These are phyloP conservation scores for Sugiyamaella japonica DNA, from an alignment of 1,139 yeast genomes.

Conservation along the genomic window DNA sequence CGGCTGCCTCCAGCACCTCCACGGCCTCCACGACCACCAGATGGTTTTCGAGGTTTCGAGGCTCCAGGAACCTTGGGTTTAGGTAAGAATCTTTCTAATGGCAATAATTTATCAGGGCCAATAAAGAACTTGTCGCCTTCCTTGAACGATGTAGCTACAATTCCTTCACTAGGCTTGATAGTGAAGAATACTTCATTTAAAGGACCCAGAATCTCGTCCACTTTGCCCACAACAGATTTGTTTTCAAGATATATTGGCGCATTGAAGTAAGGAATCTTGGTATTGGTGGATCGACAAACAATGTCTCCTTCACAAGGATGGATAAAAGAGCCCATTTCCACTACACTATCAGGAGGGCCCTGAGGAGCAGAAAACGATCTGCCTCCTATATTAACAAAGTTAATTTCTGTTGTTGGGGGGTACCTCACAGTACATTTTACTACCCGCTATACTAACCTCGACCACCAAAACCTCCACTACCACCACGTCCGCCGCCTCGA, in stretches of 20 bases:
- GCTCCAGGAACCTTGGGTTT: slow-evolving; percentile 82
- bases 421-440: not conserved
- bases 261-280: slow-evolving; percentile 95
- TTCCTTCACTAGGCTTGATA: slow-evolving; percentile 93
- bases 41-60: slow-evolving; percentile 66
- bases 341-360: slow-evolving; percentile 90
- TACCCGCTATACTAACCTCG: slow-evolving; percentile 42
- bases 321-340: slow-evolving; percentile 91
- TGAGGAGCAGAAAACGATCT: slow-evolving; percentile 50
- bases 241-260: slow-evolving; percentile 97
- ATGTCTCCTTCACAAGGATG: slow-evolving; percentile 97
- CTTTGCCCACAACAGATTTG: slow-evolving; percentile 91
- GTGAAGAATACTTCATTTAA: slow-evolving; percentile 96
- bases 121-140: slow-evolving; percentile 95
- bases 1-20: slow-evolving; percentile 47
- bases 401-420: not conserved
- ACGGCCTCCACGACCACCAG: slow-evolving; percentile 46
- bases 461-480: slow-evolving; percentile 36
- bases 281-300: slow-evolving; percentile 91
- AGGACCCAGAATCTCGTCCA: slow-evolving; percentile 97
- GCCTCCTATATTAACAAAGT: slow-evolving; percentile 51
- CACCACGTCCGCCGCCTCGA: slow-evolving; percentile 44
- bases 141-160: slow-evolving; percentile 88
- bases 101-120: slow-evolving; percentile 92
- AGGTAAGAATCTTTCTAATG: slow-evolving; percentile 93